Evolutionary conservation across 1,284 basidiomycete species (phyloP).

Genomic region (Tilletia walkeri): DNA sequence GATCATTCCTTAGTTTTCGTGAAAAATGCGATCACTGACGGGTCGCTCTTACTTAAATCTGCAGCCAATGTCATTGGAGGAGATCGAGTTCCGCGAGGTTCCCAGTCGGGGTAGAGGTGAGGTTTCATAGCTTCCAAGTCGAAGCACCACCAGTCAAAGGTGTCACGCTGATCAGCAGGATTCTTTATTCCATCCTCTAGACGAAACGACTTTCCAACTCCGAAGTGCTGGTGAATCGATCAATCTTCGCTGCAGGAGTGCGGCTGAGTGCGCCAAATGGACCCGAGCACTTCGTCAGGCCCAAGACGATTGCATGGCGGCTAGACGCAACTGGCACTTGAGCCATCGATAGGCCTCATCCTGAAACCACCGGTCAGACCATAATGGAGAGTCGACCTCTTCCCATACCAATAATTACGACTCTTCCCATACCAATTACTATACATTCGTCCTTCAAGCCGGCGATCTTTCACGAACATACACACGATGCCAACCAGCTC

Average conservation of each 20-base stretch:
- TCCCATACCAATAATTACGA: too few relatives aligned
- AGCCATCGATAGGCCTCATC: too few relatives aligned
- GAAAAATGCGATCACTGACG: too few relatives aligned
- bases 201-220: slow-evolving; percentile 1
- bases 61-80: neutral
- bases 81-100: slow-evolving; percentile 1
- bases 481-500: too few relatives aligned
- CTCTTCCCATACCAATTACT: neutral
- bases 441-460: too few relatives aligned
- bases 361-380: too few relatives aligned
- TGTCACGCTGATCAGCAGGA: neutral
- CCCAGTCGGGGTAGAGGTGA: neutral
- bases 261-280: neutral
- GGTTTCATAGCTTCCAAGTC: neutral
- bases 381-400: too few relatives aligned
- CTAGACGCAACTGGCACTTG: slow-evolving; percentile 8
- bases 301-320: slow-evolving; percentile 9
- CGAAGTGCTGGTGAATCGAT: neutral
- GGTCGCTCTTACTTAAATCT: neutral
- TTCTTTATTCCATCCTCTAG: neutral
- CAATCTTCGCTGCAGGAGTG: slow-evolving; percentile 10
- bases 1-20: neutral
- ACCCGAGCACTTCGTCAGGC: slow-evolving; percentile 5
- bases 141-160: too few relatives aligned
- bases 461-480: neutral